Evolutionary conservation across 2,329 filamentous ascomycete species (phyloP).

Genomic region (Pseudogymnoascus sp.): DNA sequence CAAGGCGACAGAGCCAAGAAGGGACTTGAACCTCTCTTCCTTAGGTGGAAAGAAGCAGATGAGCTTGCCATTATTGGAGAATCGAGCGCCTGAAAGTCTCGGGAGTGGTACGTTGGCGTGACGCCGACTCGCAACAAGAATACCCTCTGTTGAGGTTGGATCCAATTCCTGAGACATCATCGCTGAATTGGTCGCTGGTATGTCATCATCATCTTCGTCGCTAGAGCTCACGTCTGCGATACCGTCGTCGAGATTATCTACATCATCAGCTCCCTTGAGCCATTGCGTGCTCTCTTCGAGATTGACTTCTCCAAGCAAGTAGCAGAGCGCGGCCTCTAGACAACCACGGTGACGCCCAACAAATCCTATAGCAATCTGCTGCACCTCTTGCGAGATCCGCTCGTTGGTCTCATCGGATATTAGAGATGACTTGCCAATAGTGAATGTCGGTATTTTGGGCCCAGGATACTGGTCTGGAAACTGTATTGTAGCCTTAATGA

Average conservation of each 20-base stretch:
- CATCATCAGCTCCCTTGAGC: slow-evolving; percentile 54
- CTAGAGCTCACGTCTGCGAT: slow-evolving; percentile 73
- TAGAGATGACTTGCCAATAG: slow-evolving; percentile 53
- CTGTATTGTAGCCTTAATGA: slow-evolving; percentile 53
- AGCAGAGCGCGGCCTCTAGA: slow-evolving; percentile 53
- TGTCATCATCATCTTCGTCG: slow-evolving; percentile 60
- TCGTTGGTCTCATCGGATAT: slow-evolving; percentile 49
- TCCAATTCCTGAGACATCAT: slow-evolving; percentile 56
- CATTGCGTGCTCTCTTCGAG: slow-evolving; percentile 52
- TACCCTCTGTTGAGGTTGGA: slow-evolving; percentile 44
- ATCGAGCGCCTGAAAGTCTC: slow-evolving; percentile 51
- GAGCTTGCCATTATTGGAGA: slow-evolving; percentile 54
- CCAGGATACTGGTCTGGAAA: slow-evolving; percentile 54
- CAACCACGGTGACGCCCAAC: slow-evolving; percentile 52
- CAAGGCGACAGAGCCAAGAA: slow-evolving; percentile 38
- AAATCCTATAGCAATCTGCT: slow-evolving; percentile 48
- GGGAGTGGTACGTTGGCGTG: slow-evolving; percentile 47
- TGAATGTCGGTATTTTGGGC: slow-evolving; percentile 48
- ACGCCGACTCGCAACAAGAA: slow-evolving; percentile 44
- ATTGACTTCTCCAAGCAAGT: slow-evolving; percentile 55
- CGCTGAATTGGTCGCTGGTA: slow-evolving; percentile 31
- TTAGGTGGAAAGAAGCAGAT: slow-evolving; percentile 64
- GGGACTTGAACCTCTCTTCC: slow-evolving; percentile 44
- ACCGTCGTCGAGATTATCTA: slow-evolving; percentile 46
- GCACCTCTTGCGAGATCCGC: slow-evolving; percentile 46